Percentiles rank a stretch among this genome's conserved stretches.
Conservation (phyloP, 257 asterid species). For the Craterostigma plantagineum region DNA sequence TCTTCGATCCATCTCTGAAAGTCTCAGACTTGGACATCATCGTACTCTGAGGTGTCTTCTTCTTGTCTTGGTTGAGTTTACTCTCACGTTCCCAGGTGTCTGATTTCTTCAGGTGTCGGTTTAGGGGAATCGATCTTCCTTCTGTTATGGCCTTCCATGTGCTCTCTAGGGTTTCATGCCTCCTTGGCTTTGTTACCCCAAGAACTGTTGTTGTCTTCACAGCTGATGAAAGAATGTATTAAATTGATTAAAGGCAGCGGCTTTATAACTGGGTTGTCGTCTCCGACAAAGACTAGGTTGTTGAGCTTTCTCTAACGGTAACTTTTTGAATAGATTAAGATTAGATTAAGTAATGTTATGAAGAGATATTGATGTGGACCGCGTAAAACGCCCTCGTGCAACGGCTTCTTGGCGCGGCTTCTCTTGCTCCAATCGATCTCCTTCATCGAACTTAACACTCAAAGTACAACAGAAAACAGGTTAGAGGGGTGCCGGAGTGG, state of each 20-base stretch:
- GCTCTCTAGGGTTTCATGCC: slow-evolving; percentile 59
- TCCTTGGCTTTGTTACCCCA: slow-evolving; percentile 43
- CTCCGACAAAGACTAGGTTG: too few species aligned
- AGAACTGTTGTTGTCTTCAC: slow-evolving; percentile 36
- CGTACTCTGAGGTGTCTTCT: slow-evolving; percentile 15
- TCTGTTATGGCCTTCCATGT: slow-evolving; percentile 84
- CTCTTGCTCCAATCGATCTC: too few species aligned
- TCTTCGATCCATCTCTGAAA: slow-evolving; percentile 19
- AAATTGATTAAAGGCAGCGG: background rate
- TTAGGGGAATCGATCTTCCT: slow-evolving; percentile 53
- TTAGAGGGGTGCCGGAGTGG: too few species aligned
- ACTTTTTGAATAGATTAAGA: too few species aligned
- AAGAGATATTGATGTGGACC: too few species aligned
- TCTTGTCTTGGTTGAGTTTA: slow-evolving; percentile 9
- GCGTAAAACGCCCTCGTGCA: too few species aligned
- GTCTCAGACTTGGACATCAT: slow-evolving; percentile 49
- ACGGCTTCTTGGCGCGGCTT: too few species aligned
- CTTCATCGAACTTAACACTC: too few species aligned
- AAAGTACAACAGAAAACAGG: too few species aligned
- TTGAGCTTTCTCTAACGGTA: too few species aligned
- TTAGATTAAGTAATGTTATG: too few species aligned
- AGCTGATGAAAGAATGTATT: slow-evolving; percentile 22
- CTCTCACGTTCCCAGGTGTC: slow-evolving; percentile 56
- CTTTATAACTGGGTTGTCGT: too few species aligned
- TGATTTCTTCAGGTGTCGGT: slow-evolving; percentile 51